Evolutionary conservation across 2,329 filamentous ascomycete genomes (phyloP), one percentile per base, ranked within the genome.

Genomic region (Cordyceps sp.): DNA sequence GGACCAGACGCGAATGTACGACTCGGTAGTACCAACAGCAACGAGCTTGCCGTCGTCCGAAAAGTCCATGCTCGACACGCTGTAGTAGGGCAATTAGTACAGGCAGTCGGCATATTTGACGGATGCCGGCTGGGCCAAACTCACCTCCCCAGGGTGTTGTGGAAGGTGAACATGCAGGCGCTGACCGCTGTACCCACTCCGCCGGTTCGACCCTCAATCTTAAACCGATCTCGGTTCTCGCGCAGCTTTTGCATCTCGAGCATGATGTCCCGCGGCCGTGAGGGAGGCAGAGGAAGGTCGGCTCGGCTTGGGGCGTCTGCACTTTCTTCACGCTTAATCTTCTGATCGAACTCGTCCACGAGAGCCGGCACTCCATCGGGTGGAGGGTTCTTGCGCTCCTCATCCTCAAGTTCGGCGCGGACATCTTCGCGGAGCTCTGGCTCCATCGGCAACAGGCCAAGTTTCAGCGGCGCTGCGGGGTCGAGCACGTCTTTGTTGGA

Each of bases 141-240:
- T 61, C 59, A 86, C 83, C 74, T 80, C 54, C 93, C 85, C 39
- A 85, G 77, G 0, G 83, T 93, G 54, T 98, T 98, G 61, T 98
- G 90, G 48, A 96, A 93, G 1, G 90, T 98, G 52, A 92, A 94
- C 81, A 96, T 96, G 62, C 83, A 90, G 17, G 92, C 78, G 45
- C 85, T 93, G 37, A 94, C 66, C 18, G 77, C 76, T 33, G 84
- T 73, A 12, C 86, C 84, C 31, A 86, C 69, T 8, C 86, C 88
- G 13, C 84, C 82, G 10, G 81, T 88, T 22, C 80, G 73, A 15
- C 77, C 73, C 37, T 93, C 82, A 35, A 96, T 88, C 48, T 74
- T 79, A 52, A 94, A 93, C 14, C 88, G 72, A 46, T 96, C 88
- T 16, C 90, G 75, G 46, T 93, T 83, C 53, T 98, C 90, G 41